These are phyloP conservation scores for Coelastrella sp. DNA, from an alignment of 139 green algal genomes.

Conservation along the genomic window DNA sequence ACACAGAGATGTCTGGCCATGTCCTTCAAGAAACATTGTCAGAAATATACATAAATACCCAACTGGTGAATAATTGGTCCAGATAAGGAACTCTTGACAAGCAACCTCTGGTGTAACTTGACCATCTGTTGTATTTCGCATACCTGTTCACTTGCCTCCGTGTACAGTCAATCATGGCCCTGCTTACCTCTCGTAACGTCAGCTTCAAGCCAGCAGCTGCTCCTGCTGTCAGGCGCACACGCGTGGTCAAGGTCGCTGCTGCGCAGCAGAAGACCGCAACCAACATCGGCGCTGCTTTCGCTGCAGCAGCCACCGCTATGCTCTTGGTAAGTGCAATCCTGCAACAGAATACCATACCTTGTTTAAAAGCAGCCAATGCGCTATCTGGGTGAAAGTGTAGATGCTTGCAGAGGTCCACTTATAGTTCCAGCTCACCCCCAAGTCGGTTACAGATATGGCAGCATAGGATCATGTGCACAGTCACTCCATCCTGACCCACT, in stretches of 20 bases:
- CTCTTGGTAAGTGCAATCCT: conserved; percentile 6
- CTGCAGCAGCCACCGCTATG: conserved; percentile 6
- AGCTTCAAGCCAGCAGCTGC: conserved; percentile 4
- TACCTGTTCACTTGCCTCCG: too few species aligned
- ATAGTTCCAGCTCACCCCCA: too few species aligned
- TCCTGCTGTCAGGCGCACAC: not conserved
- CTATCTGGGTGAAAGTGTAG: not conserved
- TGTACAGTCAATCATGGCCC: not conserved
- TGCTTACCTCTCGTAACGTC: not conserved
- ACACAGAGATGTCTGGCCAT: not conserved
- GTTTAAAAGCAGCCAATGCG: not conserved
- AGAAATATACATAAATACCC: too few species aligned
- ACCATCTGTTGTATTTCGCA: too few species aligned
- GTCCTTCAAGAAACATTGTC: not conserved
- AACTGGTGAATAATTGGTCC: too few species aligned
- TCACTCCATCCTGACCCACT: too few species aligned
- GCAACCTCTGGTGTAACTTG: too few species aligned
- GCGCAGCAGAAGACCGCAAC: conserved; percentile 10
- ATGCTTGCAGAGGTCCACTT: too few species aligned
- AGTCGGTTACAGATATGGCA: too few species aligned
- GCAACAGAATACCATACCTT: not conserved
- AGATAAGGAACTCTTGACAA: too few species aligned
- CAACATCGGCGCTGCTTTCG: not conserved
- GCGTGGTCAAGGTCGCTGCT: not conserved
- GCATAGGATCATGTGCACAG: too few species aligned